Evolutionary conservation across 2,329 filamentous ascomycete species (phyloP), one percentile per base, ranked within the genome.

Genomic region (Aspergillus udagawae): DNA sequence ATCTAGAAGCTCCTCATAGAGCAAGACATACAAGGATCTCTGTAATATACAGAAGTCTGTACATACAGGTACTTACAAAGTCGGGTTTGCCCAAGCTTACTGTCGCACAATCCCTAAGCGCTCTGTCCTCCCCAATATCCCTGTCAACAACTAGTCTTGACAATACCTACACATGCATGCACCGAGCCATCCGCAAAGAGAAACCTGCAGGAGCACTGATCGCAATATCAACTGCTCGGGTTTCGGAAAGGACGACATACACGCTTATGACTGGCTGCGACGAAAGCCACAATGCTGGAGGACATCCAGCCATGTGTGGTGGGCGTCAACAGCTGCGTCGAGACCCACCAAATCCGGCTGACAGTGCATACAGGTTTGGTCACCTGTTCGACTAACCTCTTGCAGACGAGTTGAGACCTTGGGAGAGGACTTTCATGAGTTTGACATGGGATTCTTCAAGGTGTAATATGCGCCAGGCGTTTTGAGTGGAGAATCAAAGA

Each of bases 321-420:
- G n/a, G 32, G 41, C 32, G 23, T 50, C 35, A 38, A 32, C 49
- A 35, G 41, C n/a, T 44, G 51, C 35, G 53, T 57, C 49, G 20
- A 50, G 49, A 57, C 57, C 60, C 62, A 62, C 62, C 59, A 56
- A 38, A 56, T 41, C 44, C 38, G 55, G 62, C 61, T 64, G 62
- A 64, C 62, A 61, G n/a, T 63, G 62, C 62, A 64, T 63, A 55
- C 27, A 41, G 50, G 12, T 60, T 62, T 56, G 57, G 62, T 64
- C 62, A 64, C 59, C 61, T 64, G 62, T 53, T 59, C 54, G 32
- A 49, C 62, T 64, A 64, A 47, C 57, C 60, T 23, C 14, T 55
- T 38, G 53, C 10, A 47, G 44, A 27, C 21, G 14, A 9, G 3
- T 27, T 27, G 44, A 14, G 21, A 6, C 21, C 20, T 20, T 10